phyloP scores from a whole-genome alignment of 2,329 filamentous ascomycete species.

The Fusarium citri region DNA sequence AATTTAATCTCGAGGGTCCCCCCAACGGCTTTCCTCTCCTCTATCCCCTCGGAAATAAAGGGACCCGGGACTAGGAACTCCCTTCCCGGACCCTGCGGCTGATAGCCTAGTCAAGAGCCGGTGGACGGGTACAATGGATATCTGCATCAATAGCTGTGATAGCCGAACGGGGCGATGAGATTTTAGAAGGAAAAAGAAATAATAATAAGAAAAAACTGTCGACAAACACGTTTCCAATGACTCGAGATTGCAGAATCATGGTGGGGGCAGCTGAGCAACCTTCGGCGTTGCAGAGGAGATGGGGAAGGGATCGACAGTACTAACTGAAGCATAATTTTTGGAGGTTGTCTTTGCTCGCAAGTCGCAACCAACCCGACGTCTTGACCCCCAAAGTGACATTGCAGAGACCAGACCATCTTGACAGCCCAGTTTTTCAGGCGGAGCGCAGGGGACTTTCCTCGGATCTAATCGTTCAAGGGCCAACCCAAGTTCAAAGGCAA shows the following conservation, averaged over 20 bases:
- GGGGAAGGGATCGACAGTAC: slow-evolving; percentile 17
- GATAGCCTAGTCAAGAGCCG: neutral
- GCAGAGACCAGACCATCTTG: no score
- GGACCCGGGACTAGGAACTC: neutral
- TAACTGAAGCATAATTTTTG: slow-evolving; percentile 4
- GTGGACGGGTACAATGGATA: neutral
- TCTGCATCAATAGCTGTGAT: neutral
- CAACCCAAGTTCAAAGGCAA: neutral
- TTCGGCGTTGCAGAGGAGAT: neutral
- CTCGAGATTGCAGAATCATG: slow-evolving; percentile 8
- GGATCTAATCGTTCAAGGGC: neutral
- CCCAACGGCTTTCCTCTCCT: neutral
- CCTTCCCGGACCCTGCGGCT: neutral
- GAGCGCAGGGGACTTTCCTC: neutral
- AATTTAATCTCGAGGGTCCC: neutral
- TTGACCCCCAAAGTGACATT: neutral
- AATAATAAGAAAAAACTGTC: neutral
- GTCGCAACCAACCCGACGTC: no score
- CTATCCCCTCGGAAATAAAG: neutral
- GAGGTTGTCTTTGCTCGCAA: neutral
- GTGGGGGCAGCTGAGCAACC: slow-evolving; percentile 25
- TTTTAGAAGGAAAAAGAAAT: neutral
- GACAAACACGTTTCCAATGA: neutral
- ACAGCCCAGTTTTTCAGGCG: neutral
- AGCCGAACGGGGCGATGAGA: neutral